Conservation (phyloP, 192 early-diverging fungal species). For the Backusella liffmaniae region DNA sequence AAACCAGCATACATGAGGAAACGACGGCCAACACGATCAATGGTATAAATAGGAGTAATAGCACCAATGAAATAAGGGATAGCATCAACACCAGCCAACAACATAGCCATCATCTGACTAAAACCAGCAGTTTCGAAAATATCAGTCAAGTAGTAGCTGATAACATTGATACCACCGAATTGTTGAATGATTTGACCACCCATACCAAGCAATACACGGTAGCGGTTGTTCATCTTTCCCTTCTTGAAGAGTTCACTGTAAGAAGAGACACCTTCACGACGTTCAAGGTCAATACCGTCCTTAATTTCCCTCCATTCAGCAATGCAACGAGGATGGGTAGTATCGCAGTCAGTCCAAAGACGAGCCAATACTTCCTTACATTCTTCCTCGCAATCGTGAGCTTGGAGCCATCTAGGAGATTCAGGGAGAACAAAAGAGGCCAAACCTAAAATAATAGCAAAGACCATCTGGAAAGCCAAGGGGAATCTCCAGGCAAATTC, state of each 20-base stretch:
- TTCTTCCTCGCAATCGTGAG: constrained; percentile 22
- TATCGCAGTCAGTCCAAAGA: constrained; percentile 23
- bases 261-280: constrained; percentile 21
- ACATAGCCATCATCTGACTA: constrained; percentile 39
- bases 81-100: constrained; percentile 63
- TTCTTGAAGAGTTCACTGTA: constrained; percentile 27
- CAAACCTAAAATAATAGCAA: constrained; percentile 57
- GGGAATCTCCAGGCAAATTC: constrained; percentile 65
- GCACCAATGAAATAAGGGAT: constrained; percentile 74
- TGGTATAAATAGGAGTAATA: constrained; percentile 67
- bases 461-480: constrained; percentile 72
- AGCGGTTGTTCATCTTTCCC: constrained; percentile 25
- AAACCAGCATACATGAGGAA: constrained; percentile 48
- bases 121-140: constrained; percentile 56
- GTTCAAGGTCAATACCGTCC: constrained; percentile 20
- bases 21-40: constrained; percentile 73
- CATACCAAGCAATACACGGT: constrained; percentile 27
- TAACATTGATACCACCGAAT: constrained; percentile 32
- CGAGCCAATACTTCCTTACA: constrained; percentile 23
- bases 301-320: constrained; percentile 21
- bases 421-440: constrained; percentile 69
- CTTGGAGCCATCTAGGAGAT: constrained; percentile 72
- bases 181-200: constrained; percentile 29
- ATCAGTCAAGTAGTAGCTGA: constrained; percentile 39
- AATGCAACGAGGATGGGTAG: constrained; percentile 18